Base-by-base conservation (phyloP, 1,284 basidiomycete genomes). In the Boletus sp. region DNA sequence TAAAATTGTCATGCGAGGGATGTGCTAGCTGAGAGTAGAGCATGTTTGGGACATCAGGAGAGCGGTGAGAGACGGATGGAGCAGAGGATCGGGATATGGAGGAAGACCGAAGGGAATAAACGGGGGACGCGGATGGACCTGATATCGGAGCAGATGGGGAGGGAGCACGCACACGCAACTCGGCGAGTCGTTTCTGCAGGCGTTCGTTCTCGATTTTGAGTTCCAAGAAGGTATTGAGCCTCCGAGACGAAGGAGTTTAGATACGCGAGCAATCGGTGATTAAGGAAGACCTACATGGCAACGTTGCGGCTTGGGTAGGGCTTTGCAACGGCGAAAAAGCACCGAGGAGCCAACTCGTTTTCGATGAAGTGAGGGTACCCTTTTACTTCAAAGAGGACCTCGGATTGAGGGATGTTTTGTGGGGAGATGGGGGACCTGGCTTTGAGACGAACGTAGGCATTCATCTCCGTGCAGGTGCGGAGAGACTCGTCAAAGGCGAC, bases 181-280 rank as follows among this genome's bases (percentile, higher is more conserved):
- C 73, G 17, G 65, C 62, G 38, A 82, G 65, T 30, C 76, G 75
- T 47, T 73, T 72, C 55, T 80, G 78, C 33, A 91, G 66, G 12
- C 79, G 75, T 60, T 87, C 81, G 63, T 91, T 87, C 66, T 90
- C 86, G 45, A 81, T 73, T 64, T 88, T 88, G 48, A 90, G 75
- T 58, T 91, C 88, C 32, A 91, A 66, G 60, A 86, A 84, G 4
- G 84, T 83, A 60, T 88, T 82, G 30, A 91, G 69, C 77, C 88
- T 90, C 57, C 13, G 45, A 44, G 29, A 41, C 27, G 7, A 48
- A 25, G n/a, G 39, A 25, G 46, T 60, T n/a, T 49, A 61, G 55
- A 12, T 16, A 3, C 2, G 10, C 8, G 29, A 17, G n/a, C 0
- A n/a, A 20, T 20, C 17, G 40, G 40, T n/a, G 44, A 40, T n/a